A percentile compares a stretch with the other conserved stretches of the same genome.
Conservation (phyloP, 129 eudicot species). For the Lactuca saligna region DNA sequence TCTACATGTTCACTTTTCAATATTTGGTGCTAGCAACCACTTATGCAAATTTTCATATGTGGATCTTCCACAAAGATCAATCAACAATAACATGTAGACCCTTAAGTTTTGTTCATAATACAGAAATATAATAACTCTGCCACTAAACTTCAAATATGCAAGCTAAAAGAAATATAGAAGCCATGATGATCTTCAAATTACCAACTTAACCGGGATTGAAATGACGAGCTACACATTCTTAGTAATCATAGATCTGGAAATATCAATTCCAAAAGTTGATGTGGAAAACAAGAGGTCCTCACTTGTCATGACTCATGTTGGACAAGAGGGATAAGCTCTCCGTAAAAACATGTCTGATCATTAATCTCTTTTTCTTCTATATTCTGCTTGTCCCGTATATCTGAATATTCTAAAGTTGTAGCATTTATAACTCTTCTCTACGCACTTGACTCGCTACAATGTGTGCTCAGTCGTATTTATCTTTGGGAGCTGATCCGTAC, state of each 20-base stretch:
- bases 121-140: neutral
- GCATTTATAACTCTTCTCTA: slow-evolving; percentile 12
- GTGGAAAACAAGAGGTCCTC: slow-evolving; percentile 15
- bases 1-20: neutral
- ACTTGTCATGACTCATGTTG: slow-evolving; percentile 24
- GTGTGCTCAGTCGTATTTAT: slow-evolving; percentile 3
- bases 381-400: slow-evolving; percentile 2
- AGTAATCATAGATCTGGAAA: slow-evolving; percentile 1
- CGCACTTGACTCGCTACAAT: slow-evolving; percentile 4
- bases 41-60: slow-evolving; percentile 5
- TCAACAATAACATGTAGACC: neutral
- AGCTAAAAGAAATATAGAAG: neutral
- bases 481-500: too few species aligned
- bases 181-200: slow-evolving; percentile 10
- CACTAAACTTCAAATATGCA: neutral
- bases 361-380: slow-evolving; percentile 14
- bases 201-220: slow-evolving; percentile 11
- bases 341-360: slow-evolving; percentile 22
- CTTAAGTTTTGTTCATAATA: neutral
- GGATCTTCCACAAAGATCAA: slow-evolving; percentile 9
- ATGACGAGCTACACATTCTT: slow-evolving; percentile 1
- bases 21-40: slow-evolving; percentile 10
- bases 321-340: slow-evolving; percentile 42
- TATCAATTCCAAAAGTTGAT: slow-evolving; percentile 12
- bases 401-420: slow-evolving; percentile 11